These are phyloP conservation scores for Flueggea neowawraea DNA, from an alignment of 441 rosid species.

Conservation along the genomic window DNA sequence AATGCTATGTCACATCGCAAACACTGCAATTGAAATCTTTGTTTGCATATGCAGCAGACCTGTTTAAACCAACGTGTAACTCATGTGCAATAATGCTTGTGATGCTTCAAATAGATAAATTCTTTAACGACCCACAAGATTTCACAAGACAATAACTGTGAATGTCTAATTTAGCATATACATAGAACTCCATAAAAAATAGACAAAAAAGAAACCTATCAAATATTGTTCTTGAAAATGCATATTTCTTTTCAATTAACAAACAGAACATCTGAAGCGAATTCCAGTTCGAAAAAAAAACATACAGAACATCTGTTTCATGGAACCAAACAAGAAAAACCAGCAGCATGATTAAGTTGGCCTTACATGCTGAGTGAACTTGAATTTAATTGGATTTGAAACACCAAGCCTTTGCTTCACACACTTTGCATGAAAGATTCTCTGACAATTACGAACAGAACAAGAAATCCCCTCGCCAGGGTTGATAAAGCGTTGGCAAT, in stretches of 20 bases:
- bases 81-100: conserved; percentile 1
- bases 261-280: background rate
- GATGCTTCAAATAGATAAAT: conserved; percentile 4
- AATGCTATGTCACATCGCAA: conserved; percentile 65
- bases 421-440: conserved; percentile 61
- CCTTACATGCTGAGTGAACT: conserved; percentile 92
- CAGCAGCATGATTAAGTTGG: conserved; percentile 6
- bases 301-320: too few species aligned
- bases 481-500: conserved; percentile 48
- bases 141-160: background rate
- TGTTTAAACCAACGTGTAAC: conserved; percentile 27
- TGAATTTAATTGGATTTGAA: conserved; percentile 46
- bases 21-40: conserved; percentile 73
- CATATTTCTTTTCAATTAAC: background rate
- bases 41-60: conserved; percentile 83
- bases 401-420: conserved; percentile 39
- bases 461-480: conserved; percentile 69
- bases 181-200: too few species aligned
- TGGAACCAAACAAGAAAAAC: conserved; percentile 3
- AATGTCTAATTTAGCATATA: too few species aligned
- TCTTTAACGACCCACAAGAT: background rate
- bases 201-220: too few species aligned
- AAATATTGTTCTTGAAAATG: too few species aligned
- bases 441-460: conserved; percentile 61
- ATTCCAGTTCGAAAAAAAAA: too few species aligned